These are phyloP conservation scores for Vitis labrusca DNA, from an alignment of 164 flowering plant genomes.

Conservation along the genomic window DNA sequence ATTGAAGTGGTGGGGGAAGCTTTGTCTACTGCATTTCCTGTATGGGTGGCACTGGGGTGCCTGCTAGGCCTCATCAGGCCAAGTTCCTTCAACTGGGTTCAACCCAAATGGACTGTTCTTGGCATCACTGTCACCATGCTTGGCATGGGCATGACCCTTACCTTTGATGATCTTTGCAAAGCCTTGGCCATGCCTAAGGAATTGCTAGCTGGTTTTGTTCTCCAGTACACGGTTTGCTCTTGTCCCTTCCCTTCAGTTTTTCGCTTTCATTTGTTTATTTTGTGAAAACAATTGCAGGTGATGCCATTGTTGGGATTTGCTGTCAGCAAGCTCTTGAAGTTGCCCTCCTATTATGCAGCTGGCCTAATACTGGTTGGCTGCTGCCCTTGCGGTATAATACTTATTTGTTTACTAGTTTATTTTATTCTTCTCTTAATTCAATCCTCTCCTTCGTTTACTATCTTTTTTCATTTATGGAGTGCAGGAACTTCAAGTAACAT, in stretches of 20 bases:
- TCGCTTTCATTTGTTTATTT: not conserved
- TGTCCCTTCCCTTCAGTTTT: not conserved
- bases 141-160: conserved; percentile 95
- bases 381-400: conserved; percentile 78
- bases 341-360: conserved; percentile 90
- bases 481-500: conserved; percentile 96
- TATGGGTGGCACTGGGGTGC: conserved; percentile 85
- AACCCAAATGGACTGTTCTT: conserved; percentile 49
- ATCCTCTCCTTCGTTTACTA: not conserved
- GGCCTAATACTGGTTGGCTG: conserved; percentile 90
- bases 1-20: conserved; percentile 49
- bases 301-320: conserved; percentile 86
- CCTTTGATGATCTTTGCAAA: conserved; percentile 75
- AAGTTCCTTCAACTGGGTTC: conserved; percentile 57
- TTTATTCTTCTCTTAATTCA: not conserved
- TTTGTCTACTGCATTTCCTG: conserved; percentile 66
- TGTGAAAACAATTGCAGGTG: conserved; percentile 48
- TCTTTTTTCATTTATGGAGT: not conserved
- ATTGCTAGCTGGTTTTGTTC: conserved; percentile 61
- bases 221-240: conserved; percentile 75
- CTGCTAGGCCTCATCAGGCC: conserved; percentile 61
- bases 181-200: conserved; percentile 90
- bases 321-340: conserved; percentile 73
- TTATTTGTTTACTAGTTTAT: not conserved
- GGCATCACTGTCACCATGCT: conserved; percentile 80